Conservation (phyloP, 495 filamentous ascomycete species). For the Opeltia flavorubescens region DNA sequence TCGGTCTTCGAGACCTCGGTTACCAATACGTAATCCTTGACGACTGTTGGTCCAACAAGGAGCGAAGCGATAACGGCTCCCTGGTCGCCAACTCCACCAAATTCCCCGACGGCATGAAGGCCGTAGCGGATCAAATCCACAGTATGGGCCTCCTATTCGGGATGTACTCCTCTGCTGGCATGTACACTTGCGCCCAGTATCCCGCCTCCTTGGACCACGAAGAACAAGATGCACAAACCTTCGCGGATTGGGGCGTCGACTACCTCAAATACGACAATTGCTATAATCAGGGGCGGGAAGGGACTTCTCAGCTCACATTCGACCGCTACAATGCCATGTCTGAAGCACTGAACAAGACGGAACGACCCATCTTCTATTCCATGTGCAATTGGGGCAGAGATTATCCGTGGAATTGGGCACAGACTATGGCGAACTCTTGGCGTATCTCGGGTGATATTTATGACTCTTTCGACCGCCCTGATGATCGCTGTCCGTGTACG, state of each 20-base stretch:
- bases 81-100: constrained; percentile 28
- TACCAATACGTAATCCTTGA: constrained; percentile 44
- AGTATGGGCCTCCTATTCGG: constrained; percentile 31
- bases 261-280: constrained; percentile 67
- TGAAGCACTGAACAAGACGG: constrained; percentile 40
- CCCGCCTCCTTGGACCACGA: constrained; percentile 45
- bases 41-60: constrained; percentile 38
- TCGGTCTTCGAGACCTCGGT: constrained; percentile 36
- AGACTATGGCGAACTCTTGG: constrained; percentile 42
- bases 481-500: constrained; percentile 27
- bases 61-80: constrained; percentile 23
- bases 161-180: constrained; percentile 37
- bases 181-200: constrained; percentile 26
- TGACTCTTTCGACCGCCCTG: constrained; percentile 19
- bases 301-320: constrained; percentile 32
- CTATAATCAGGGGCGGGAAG: constrained; percentile 37
- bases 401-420: constrained; percentile 40
- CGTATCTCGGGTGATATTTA: constrained; percentile 40
- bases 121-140: constrained; percentile 29
- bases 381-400: constrained; percentile 30
- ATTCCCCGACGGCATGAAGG: constrained; percentile 32
- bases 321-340: constrained; percentile 45
- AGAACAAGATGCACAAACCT: constrained; percentile 44
- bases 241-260: constrained; percentile 47
- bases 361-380: constrained; percentile 45